phyloP scores from a whole-genome alignment of 208 protist genomes.

The Jaenimonas drosophilae region DNA sequence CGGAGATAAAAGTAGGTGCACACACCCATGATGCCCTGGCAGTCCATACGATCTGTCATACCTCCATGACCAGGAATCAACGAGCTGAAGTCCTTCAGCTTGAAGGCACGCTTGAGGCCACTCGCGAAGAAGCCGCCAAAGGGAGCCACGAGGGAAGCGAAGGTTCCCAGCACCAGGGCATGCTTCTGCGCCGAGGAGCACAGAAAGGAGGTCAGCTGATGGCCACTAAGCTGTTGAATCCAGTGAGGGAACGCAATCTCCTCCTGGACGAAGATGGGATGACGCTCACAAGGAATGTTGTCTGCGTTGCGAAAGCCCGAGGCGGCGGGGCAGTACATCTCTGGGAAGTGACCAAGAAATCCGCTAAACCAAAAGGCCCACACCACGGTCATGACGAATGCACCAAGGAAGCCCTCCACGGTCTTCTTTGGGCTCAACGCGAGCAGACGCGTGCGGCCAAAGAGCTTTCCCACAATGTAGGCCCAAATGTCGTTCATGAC shows the following conservation, averaged over 20 bases:
- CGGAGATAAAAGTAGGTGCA: constrained; percentile 86
- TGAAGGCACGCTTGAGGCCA: constrained; percentile 96
- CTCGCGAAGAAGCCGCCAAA: constrained; percentile 98
- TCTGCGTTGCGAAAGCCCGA: constrained; percentile 49
- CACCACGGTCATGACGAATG: constrained; percentile 84
- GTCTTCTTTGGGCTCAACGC: constrained; percentile 90
- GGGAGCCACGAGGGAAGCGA: constrained; percentile 94
- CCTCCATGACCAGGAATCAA: constrained; percentile 98
- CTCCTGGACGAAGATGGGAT: constrained; percentile 65
- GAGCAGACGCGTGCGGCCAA: constrained; percentile 75
- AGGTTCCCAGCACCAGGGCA: constrained; percentile 91
- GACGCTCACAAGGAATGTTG: constrained; percentile 37
- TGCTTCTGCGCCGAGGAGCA: constrained; percentile 88
- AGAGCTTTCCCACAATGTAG: constrained; percentile 87
- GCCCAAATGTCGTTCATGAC: constrained; percentile 90
- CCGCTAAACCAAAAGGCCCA: constrained; percentile 89
- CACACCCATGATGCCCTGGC: constrained; percentile 94
- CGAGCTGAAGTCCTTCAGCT: constrained; percentile 97
- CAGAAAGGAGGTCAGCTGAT: constrained; percentile 27
- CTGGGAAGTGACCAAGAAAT: constrained; percentile 78
- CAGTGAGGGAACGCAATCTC: constrained; percentile 39
- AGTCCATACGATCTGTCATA: constrained; percentile 97
- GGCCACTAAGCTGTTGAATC: constrained; percentile 39
- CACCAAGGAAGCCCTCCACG: constrained; percentile 84
- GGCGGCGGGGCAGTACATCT: constrained; percentile 83